Evolutionary conservation across 768 basidiomycete species (phyloP).

Genomic region (Lenzites betulinus): DNA sequence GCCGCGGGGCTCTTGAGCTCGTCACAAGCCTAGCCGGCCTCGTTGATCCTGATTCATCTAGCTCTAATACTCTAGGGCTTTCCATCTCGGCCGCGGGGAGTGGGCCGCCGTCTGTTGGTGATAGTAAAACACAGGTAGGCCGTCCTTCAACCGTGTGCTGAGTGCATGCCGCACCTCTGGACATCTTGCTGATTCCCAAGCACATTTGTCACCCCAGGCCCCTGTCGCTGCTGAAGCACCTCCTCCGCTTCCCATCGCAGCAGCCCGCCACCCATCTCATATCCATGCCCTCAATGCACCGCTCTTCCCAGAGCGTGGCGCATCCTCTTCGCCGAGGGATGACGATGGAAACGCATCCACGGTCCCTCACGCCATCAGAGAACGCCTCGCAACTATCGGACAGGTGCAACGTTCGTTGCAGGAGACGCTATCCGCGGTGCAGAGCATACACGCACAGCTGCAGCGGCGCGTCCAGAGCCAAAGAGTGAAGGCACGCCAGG

Average conservation of each 20-base stretch:
- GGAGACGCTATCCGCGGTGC: slow-evolving; percentile 7
- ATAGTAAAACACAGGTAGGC: background rate
- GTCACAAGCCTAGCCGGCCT: slow-evolving; percentile 25
- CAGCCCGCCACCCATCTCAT: slow-evolving; percentile 45
- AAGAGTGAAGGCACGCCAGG: background rate
- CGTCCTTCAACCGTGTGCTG: background rate
- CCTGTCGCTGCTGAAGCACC: background rate
- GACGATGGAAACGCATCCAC: background rate
- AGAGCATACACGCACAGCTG: slow-evolving; percentile 6
- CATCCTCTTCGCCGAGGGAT: background rate
- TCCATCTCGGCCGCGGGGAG: background rate
- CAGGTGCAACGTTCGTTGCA: slow-evolving; percentile 11
- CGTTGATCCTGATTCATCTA: background rate
- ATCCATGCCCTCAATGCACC: slow-evolving; percentile 14
- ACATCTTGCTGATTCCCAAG: background rate
- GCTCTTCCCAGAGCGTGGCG: slow-evolving; percentile 7
- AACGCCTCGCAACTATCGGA: slow-evolving; percentile 15
- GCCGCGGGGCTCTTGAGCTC: slow-evolving; percentile 17
- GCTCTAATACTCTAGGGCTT: background rate
- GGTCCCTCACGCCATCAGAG: slow-evolving; percentile 9
- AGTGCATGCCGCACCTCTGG: background rate
- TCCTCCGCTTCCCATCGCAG: slow-evolving; percentile 40
- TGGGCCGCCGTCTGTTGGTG: background rate
- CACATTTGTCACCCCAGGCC: background rate
- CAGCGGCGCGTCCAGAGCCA: background rate